Evolutionary conservation across 176 grass and related monocot species (phyloP).

Genomic region (Cocos nucifera): DNA sequence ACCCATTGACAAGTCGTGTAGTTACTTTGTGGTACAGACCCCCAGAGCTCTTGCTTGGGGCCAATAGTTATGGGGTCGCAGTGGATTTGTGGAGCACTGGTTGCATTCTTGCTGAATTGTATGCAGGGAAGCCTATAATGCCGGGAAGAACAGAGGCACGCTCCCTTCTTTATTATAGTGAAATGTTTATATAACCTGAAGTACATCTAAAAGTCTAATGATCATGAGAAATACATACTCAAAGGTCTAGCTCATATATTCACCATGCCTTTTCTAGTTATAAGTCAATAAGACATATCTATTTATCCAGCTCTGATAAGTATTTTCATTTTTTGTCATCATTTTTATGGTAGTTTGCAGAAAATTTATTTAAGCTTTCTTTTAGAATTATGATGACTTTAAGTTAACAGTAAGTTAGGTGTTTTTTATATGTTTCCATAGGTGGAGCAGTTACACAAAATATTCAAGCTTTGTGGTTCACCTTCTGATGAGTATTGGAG

Average conservation of each 20-base stretch:
- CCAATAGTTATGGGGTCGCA: conserved; percentile 86
- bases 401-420: too few species aligned
- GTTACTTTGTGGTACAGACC: conserved; percentile 99
- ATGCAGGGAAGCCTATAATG: conserved; percentile 99
- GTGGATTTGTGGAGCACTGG: conserved; percentile 98
- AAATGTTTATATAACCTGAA: too few species aligned
- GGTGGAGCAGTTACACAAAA: conserved; percentile 99
- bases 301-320: too few species aligned
- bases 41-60: conserved; percentile 88
- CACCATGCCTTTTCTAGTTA: too few species aligned
- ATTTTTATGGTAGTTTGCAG: too few species aligned
- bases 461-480: conserved; percentile 99
- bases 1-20: conserved; percentile 94
- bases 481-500: conserved; percentile 93
- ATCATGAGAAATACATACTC: too few species aligned
- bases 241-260: too few species aligned
- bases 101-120: conserved; percentile 97
- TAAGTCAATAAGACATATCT: too few species aligned
- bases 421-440: conserved; percentile 19
- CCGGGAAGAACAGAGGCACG: conserved; percentile 93
- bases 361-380: too few species aligned
- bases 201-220: too few species aligned
- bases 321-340: too few species aligned
- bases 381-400: too few species aligned
- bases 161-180: conserved; percentile 1